Conservation (phyloP, 108 stramenopile species). For the Cylindrotheca closterium region DNA sequence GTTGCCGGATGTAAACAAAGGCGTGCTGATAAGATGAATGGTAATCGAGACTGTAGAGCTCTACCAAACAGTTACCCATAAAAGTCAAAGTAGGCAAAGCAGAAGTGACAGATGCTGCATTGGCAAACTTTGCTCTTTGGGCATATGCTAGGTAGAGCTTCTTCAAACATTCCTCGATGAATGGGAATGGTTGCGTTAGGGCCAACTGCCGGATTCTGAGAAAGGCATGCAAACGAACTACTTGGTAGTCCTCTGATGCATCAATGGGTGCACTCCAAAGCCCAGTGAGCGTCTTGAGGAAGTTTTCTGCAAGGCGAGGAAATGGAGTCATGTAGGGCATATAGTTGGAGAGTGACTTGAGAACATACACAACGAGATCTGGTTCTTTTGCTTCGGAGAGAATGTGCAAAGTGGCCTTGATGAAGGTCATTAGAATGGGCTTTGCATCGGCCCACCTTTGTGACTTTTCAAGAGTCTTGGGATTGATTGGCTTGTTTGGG, state of each 20-base stretch:
- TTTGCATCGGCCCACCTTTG: conserved; percentile 52
- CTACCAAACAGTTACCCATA: conserved; percentile 95
- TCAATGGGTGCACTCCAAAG: conserved; percentile 84
- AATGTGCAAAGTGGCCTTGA: conserved; percentile 71
- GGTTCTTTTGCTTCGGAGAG: conserved; percentile 83
- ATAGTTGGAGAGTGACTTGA: conserved; percentile 68
- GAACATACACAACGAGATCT: conserved; percentile 64
- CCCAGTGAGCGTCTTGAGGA: conserved; percentile 69
- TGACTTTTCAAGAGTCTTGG: conserved; percentile 56
- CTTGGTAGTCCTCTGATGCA: conserved; percentile 76
- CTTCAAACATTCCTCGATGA: conserved; percentile 91
- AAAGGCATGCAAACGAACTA: conserved; percentile 87
- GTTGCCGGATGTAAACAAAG: conserved; percentile 97
- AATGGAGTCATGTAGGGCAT: conserved; percentile 86
- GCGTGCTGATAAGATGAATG: conserved; percentile 96
- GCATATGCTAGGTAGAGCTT: conserved; percentile 92
- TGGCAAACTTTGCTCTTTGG: conserved; percentile 83
- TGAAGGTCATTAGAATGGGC: conserved; percentile 65
- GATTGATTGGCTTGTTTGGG: conserved; percentile 78
- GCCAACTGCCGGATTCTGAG: conserved; percentile 93
- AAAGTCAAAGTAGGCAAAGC: conserved; percentile 82
- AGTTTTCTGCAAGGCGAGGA: conserved; percentile 65
- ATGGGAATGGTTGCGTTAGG: conserved; percentile 88
- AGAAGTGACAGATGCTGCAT: conserved; percentile 59
- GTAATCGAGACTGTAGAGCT: conserved; percentile 91